Conservation (phyloP, 129 eudicot species). For the Saposhnikovia divaricata region DNA sequence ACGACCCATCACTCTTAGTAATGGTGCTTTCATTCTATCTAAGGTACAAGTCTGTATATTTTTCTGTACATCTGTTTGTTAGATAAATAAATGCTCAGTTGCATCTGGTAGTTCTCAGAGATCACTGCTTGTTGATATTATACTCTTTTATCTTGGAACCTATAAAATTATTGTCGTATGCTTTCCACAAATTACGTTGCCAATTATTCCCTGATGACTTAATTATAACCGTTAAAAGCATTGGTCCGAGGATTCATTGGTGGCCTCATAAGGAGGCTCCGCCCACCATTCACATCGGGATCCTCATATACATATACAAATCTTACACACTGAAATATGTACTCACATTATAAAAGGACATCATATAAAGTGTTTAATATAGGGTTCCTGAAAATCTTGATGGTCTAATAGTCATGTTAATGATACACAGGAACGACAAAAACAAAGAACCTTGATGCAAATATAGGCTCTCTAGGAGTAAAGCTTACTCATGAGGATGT, state of each 20-base stretch:
- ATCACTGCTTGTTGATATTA: neutral
- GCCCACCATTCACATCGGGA: neutral
- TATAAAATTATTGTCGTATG: neutral
- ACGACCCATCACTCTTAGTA: neutral
- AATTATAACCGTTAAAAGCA: neutral
- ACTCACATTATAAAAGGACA: too few species aligned
- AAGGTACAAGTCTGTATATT: neutral
- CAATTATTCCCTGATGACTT: neutral
- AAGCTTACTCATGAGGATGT: constrained; percentile 37
- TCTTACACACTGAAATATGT: neutral
- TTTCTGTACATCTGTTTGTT: neutral
- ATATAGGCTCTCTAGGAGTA: constrained; percentile 31
- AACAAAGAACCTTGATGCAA: constrained; percentile 44
- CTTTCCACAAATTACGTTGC: neutral
- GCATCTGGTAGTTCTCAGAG: neutral
- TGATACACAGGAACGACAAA: constrained; percentile 40
- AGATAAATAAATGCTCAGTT: neutral
- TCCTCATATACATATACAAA: neutral
- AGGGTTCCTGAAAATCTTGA: neutral
- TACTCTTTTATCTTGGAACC: neutral
- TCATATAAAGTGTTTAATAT: neutral
- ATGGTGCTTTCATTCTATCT: neutral
- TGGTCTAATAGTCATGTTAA: neutral
- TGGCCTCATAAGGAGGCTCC: neutral
- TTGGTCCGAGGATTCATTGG: neutral